These are phyloP conservation scores for Cupressus sempervirens DNA, from an alignment of 75 land plant species.

Conservation along the genomic window DNA sequence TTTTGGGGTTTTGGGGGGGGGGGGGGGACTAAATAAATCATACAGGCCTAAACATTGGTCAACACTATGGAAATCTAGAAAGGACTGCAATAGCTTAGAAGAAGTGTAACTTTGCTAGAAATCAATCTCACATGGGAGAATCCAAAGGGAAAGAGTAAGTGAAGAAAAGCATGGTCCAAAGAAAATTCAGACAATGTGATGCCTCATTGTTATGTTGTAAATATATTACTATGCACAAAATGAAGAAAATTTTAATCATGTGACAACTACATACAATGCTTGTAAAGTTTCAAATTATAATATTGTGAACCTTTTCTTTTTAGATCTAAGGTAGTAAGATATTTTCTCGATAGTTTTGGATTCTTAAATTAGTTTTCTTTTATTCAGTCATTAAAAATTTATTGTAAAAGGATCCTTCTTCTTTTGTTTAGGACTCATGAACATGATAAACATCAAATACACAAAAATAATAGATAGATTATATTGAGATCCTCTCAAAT, in stretches of 20 bases:
- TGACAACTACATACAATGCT: background rate
- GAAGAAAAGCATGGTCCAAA: constrained; percentile 64
- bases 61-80: background rate
- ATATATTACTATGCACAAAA: constrained; percentile 59
- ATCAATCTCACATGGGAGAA: constrained; percentile 68
- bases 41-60: no score
- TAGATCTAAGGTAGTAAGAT: no score
- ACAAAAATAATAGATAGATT: no score
- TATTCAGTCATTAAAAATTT: no score
- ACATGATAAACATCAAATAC: no score
- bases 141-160: constrained; percentile 59
- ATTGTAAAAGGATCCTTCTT: no score
- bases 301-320: background rate
- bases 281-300: background rate
- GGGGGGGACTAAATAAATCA: no score
- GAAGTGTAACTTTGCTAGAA: constrained; percentile 52
- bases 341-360: no score
- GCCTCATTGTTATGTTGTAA: constrained; percentile 56
- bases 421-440: no score
- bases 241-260: background rate
- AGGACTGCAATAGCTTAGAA: background rate
- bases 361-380: no score
- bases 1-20: no score
- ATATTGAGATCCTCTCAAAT: no score
- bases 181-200: constrained; percentile 64